Conservation (phyloP, 116 monocot species). For the Papilionanthe hybrid region DNA sequence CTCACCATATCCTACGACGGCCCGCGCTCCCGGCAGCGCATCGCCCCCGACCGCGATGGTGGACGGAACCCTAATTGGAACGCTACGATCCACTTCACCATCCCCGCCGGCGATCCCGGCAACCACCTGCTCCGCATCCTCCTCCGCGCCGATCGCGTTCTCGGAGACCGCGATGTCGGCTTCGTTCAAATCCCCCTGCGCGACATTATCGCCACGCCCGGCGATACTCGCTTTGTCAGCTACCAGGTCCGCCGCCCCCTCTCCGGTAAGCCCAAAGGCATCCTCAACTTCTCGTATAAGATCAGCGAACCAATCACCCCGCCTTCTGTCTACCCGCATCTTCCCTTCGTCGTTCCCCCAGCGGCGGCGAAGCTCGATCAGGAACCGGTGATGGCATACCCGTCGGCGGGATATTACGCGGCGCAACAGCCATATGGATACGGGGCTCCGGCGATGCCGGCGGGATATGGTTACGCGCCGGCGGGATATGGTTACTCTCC, state of each 20-base stretch:
- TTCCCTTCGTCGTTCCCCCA: background rate
- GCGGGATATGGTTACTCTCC: background rate
- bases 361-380: background rate
- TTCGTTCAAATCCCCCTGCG: constrained; percentile 56
- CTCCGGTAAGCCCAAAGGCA: constrained; percentile 35
- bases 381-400: constrained; percentile 10
- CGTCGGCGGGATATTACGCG: constrained; percentile 5
- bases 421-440: background rate
- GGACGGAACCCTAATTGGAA: constrained; percentile 20
- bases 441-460: background rate
- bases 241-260: constrained; percentile 57
- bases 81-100: constrained; percentile 1
- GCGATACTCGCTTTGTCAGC: constrained; percentile 27
- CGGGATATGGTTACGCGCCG: constrained; percentile 11
- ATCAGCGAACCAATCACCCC: constrained; percentile 8
- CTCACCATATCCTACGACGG: constrained; percentile 8
- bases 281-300: constrained; percentile 41
- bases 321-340: background rate
- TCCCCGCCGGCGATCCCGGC: constrained; percentile 17
- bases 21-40: constrained; percentile 5
- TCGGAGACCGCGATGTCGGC: constrained; percentile 81
- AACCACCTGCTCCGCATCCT: constrained; percentile 30
- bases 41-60: constrained; percentile 9
- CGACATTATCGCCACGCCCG: constrained; percentile 35
- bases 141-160: constrained; percentile 44